Evolutionary conservation across 164 flowering plant genomes (phyloP), one percentile per base, ranked within the genome.

Genomic region (Dillenia suffruticosa): DNA sequence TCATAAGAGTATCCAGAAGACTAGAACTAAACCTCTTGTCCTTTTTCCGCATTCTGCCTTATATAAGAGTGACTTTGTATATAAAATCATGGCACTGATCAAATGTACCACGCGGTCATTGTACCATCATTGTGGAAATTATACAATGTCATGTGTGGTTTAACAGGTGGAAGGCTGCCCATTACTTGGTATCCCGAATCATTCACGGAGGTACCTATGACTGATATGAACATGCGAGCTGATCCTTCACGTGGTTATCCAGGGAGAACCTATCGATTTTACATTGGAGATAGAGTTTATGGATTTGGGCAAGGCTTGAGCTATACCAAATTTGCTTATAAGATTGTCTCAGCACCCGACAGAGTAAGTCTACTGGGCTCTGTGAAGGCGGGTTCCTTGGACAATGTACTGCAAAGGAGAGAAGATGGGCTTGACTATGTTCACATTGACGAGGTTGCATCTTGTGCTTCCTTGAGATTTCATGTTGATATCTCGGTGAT

Each of bases 171-270:
- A 71, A 80, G 87, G 68, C 74, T 94, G 32, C 90, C 97, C 3
- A 62, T 94, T 75, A 91, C 99, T 43, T 94, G 99, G 99, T 89
- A 94, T 76, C 96, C 93, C 0, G 93, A 94, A 61, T 79, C 96
- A 56, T 91, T 81, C 74, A 85, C 90, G 54, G 68, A 58, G 16
- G 79, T 89, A 11, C 86, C 95, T 8, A 94, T 94, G 99, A 84
- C 68, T 51, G 83, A 90, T 64, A 94, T 94, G 98, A 74, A 70
- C 73, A 90, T 94, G 98, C 68, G 98, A 49, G 76, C 97, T 52
- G 81, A 90, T 71, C 76, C 81, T 54, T 75, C 85, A 16, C 81
- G 76, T 9, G 83, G 81, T 50, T 93, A 90, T 71, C 98, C 97
- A 10, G 97, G 98, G 61, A 77, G 98, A 72, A 93, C 96, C 19